Conservation (phyloP, 495 filamentous ascomycete species). For the Lepidopterella palustris region DNA sequence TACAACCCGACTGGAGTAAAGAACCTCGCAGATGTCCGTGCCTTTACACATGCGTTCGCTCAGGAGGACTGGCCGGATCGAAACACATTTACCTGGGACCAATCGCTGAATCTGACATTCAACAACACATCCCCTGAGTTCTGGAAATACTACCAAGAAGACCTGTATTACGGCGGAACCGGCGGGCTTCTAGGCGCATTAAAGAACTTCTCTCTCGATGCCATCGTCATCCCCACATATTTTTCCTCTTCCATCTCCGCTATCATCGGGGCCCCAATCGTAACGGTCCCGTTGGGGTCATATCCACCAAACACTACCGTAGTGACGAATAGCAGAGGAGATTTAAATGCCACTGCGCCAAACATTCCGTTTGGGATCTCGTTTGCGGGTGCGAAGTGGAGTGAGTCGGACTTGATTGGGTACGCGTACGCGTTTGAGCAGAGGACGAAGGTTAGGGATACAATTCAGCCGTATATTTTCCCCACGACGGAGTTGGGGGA, state of each 20-base stretch:
- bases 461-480: conserved; percentile 44
- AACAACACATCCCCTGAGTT: conserved; percentile 35
- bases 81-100: conserved; percentile 45
- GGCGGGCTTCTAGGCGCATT: conserved; percentile 48
- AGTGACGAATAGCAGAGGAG: conserved; percentile 35
- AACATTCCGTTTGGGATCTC: conserved; percentile 53
- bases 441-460: conserved; percentile 46
- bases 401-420: conserved; percentile 52
- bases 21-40: conserved; percentile 38
- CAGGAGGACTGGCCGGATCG: conserved; percentile 46
- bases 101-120: conserved; percentile 34
- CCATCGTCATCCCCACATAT: conserved; percentile 46
- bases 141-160: conserved; percentile 37
- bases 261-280: conserved; percentile 44
- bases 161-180: conserved; percentile 42
- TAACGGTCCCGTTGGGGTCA: conserved; percentile 50
- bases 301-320: conserved; percentile 44
- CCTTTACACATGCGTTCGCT: conserved; percentile 42
- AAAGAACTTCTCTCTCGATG: conserved; percentile 42
- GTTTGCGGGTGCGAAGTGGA: conserved; percentile 52
- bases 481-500: conserved; percentile 42
- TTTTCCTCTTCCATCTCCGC: conserved; percentile 42
- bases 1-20: conserved; percentile 37
- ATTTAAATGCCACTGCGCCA: conserved; percentile 42
- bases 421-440: conserved; percentile 66